Percentiles rank a stretch among this genome's conserved stretches.
These are phyloP conservation scores for Yamadazyma aaseri DNA, from an alignment of 1,139 yeast genomes.

Conservation along the genomic window DNA sequence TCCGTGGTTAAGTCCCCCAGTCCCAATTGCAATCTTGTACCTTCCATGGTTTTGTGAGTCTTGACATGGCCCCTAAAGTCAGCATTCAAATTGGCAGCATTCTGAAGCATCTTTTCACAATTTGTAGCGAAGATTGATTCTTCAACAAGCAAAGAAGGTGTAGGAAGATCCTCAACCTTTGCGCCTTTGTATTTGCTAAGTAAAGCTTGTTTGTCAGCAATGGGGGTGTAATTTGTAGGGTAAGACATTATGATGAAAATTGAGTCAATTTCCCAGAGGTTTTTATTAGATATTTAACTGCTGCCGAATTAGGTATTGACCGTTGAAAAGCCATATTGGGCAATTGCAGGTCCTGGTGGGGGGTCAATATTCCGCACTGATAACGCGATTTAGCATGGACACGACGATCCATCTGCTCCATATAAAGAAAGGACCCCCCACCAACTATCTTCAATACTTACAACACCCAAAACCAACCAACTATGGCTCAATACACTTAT, in stretches of 20 bases:
- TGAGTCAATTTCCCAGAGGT: no score
- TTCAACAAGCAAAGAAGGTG: constrained; percentile 36
- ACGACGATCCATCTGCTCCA: no score
- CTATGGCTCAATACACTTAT: constrained; percentile 12
- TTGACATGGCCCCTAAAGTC: constrained; percentile 69
- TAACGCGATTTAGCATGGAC: background rate
- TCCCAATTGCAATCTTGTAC: constrained; percentile 31
- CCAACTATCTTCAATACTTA: background rate
- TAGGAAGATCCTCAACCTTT: constrained; percentile 28
- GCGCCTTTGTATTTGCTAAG: constrained; percentile 26
- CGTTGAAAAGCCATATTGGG: no score
- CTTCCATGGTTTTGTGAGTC: constrained; percentile 61
- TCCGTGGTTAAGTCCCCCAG: constrained; percentile 28
- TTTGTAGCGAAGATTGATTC: constrained; percentile 22
- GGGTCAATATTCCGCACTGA: background rate
- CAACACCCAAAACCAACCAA: background rate
- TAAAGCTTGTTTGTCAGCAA: constrained; percentile 25
- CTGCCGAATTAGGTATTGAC: no score
- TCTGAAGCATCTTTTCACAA: constrained; percentile 30
- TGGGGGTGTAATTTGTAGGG: constrained; percentile 19
- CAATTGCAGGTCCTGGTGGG: no score
- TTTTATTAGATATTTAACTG: no score
- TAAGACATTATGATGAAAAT: no score
- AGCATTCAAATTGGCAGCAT: constrained; percentile 27
- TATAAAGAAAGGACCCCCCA: no score